phyloP scores from a whole-genome alignment of 2,329 filamentous ascomycete species.

The Calonectria naviculata region DNA sequence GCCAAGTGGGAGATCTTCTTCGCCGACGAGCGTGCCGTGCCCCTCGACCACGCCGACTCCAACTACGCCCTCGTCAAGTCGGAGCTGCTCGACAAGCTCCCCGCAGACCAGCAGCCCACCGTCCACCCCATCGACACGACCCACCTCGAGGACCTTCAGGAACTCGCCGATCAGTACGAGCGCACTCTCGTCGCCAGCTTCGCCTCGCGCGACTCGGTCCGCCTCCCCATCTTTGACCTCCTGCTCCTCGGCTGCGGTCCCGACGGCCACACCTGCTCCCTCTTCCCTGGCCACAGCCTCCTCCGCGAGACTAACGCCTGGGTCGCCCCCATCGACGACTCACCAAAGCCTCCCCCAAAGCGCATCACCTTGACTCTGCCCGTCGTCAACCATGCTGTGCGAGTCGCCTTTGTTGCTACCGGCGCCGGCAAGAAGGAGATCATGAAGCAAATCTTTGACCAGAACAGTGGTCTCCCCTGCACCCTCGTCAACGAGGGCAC shows the following conservation, averaged over 20 bases:
- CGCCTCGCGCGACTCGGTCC: constrained; percentile 92
- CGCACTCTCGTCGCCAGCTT: constrained; percentile 87
- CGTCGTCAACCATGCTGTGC: constrained; percentile 87
- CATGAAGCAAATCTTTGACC: constrained; percentile 90
- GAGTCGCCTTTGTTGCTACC: constrained; percentile 91
- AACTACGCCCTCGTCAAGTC: constrained; percentile 91
- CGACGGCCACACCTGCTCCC: constrained; percentile 95
- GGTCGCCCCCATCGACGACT: constrained; percentile 93
- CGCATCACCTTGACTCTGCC: constrained; percentile 94
- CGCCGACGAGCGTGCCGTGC: constrained; percentile 95
- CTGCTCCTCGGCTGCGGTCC: constrained; percentile 93
- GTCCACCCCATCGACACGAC: constrained; percentile 81
- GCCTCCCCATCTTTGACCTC: constrained; percentile 94
- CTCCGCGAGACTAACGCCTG: constrained; percentile 89
- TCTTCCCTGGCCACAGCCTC: constrained; percentile 91
- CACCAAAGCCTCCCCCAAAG: constrained; percentile 91
- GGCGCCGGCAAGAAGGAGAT: constrained; percentile 91
- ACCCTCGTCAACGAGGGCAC: constrained; percentile 86
- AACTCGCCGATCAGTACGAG: constrained; percentile 95
- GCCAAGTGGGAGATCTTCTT: constrained; percentile 98
- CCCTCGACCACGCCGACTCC: constrained; percentile 91
- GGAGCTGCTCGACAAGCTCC: constrained; percentile 91
- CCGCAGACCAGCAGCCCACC: constrained; percentile 71
- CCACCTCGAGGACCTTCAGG: constrained; percentile 81
- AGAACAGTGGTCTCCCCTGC: constrained; percentile 83